Evolutionary conservation across 2,329 filamentous ascomycete genomes (phyloP).

Genomic region (Aureobasidium pullulans): DNA sequence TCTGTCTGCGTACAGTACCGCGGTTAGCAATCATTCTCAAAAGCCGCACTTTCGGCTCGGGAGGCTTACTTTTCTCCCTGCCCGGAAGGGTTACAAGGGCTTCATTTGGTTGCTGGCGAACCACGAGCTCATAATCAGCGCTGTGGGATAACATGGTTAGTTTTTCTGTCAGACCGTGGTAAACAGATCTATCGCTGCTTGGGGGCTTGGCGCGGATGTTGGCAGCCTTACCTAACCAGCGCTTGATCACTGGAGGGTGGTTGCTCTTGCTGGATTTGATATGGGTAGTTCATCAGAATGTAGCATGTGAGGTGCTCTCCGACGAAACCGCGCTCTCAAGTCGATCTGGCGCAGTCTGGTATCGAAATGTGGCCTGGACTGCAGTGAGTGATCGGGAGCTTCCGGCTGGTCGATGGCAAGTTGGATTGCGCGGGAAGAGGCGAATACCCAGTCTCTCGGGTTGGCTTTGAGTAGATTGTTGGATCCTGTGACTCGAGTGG

Average conservation of each 20-base stretch:
- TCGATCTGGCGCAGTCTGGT: neutral
- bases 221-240: constrained; percentile 18
- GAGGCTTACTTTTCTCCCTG: constrained; percentile 62
- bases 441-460: neutral
- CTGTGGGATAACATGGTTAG: constrained; percentile 29
- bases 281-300: constrained; percentile 15
- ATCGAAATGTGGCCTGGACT: neutral
- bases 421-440: neutral
- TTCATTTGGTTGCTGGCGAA: constrained; percentile 61
- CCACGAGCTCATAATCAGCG: constrained; percentile 48
- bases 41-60: neutral
- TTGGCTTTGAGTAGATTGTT: neutral
- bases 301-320: constrained; percentile 8
- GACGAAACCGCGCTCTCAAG: neutral
- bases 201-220: constrained; percentile 12
- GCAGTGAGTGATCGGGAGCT: neutral
- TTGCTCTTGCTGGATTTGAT: constrained; percentile 15
- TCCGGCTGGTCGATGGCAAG: neutral
- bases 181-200: constrained; percentile 10
- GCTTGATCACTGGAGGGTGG: constrained; percentile 15
- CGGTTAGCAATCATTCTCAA: constrained; percentile 3
- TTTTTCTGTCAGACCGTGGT: constrained; percentile 9
- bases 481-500: neutral
- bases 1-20: constrained; percentile 48
- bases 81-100: constrained; percentile 58